Base-by-base conservation (phyloP, 805 yeast species). In the Metschnikowia lachancei region DNA sequence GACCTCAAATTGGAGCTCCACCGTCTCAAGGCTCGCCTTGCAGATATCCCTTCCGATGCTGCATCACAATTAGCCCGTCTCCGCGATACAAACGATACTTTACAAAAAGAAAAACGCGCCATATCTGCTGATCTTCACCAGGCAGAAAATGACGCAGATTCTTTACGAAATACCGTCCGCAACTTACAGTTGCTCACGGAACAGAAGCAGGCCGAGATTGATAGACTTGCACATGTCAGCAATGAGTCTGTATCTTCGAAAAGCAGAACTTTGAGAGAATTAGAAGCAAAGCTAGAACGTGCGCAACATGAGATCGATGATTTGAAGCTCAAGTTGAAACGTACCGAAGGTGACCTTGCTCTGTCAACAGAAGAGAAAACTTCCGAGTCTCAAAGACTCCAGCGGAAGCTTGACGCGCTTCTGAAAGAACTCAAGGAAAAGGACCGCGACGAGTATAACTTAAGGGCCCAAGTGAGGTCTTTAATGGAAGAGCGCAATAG, bases 381-480 rank as follows among this genome's bases (percentile, higher is more conserved):
- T 1, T 41, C 38, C 6, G 57, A 57, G n/a, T 18, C 50, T 1
- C 44, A 33, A 26, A 49, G 54, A 17, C 49, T 62, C 28, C 49
- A 51, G 24, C 41, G 46, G 22, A 60, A 50, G 31, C 39, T 66
- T 18, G 53, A 53, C 13, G 30, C 51, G 1, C 49, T 58, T 20
- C 45, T 46, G 18, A 47, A 45, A 30, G 63, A 61, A 19, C 45
- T 66, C 36, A 54, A 55, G 41, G 59, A 53, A 3, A 61, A 55
- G 29, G 68, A 64, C 24, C 52, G 48, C 14, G 60, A 57, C 20
- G 63, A 60, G 43, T 49, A 39, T 29, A 48, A 47, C 16, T 47
- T 63, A 30, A 55, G 59, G 45, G 57, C 53, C 5, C 67, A 62
- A 40, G 49, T 62, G 24, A 53, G 56, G 22, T 51, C 59, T 1